phyloP scores from a whole-genome alignment of 2,329 filamentous ascomycete species.

The Sclerotinia glacialis region DNA sequence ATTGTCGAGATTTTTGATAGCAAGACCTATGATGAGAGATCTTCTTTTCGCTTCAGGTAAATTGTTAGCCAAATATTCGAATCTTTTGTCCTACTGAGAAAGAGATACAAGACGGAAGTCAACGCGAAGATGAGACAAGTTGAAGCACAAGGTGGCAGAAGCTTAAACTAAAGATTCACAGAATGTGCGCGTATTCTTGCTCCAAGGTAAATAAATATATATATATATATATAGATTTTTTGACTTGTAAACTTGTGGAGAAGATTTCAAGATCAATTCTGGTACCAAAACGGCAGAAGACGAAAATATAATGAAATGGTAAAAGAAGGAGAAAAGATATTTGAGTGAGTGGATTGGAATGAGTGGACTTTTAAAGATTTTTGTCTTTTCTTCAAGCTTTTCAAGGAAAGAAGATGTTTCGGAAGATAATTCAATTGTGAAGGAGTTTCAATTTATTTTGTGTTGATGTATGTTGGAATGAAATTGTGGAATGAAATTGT shows the following conservation, averaged over 20 bases:
- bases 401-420: neutral
- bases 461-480: constrained; percentile 1
- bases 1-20: constrained; percentile 1
- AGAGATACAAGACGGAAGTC: constrained; percentile 21
- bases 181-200: constrained; percentile 8
- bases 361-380: neutral
- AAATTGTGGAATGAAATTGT: neutral
- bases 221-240: neutral
- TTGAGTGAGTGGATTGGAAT: neutral
- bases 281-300: neutral
- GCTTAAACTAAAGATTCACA: constrained; percentile 30
- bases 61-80: constrained; percentile 33
- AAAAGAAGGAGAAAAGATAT: neutral
- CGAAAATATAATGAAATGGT: neutral
- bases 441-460: neutral
- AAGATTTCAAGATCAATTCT: constrained; percentile 1
- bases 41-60: constrained; percentile 35
- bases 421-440: neutral
- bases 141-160: constrained; percentile 36
- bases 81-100: constrained; percentile 17
- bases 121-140: constrained; percentile 33
- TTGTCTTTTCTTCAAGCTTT: neutral
- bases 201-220: neutral
- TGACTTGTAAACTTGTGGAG: neutral
- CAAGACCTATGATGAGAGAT: constrained; percentile 32